These are phyloP conservation scores for Alternaria atra DNA, from an alignment of 2,329 filamentous ascomycete species.

Conservation along the genomic window DNA sequence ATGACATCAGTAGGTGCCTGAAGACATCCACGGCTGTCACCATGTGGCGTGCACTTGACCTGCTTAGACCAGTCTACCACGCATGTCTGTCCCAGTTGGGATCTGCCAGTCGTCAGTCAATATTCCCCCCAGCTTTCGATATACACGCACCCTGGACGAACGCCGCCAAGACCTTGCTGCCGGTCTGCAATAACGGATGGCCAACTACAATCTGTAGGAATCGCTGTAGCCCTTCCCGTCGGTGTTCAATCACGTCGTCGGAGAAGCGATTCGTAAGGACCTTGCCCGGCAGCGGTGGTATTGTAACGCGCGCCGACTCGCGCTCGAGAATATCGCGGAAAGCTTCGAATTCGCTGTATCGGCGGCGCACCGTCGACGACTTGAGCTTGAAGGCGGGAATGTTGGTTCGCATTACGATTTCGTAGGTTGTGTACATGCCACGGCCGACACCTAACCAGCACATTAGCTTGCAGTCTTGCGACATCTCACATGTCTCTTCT, in stretches of 20 bases:
- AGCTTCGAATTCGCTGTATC: conserved; percentile 98
- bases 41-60: background rate
- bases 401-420: conserved; percentile 97
- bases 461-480: conserved; percentile 4
- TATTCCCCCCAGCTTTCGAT: background rate
- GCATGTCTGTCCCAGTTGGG: conserved; percentile 80
- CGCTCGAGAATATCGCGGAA: conserved; percentile 98
- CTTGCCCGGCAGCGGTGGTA: conserved; percentile 94
- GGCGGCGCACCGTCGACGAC: conserved; percentile 81
- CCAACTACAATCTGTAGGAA: conserved; percentile 98
- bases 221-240: conserved; percentile 88
- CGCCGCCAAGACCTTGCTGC: conserved; percentile 92
- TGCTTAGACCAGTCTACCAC: conserved; percentile 36
- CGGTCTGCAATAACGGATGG: conserved; percentile 94
- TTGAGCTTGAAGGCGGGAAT: conserved; percentile 99
- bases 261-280: conserved; percentile 98
- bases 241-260: conserved; percentile 96
- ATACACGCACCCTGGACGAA: conserved; percentile 87
- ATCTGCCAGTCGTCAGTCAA: conserved; percentile 59
- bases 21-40: too few relatives aligned
- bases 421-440: conserved; percentile 98
- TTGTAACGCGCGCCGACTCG: conserved; percentile 91
- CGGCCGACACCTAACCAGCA: conserved; percentile 91
- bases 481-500: background rate
- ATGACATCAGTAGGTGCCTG: background rate